Conservation (phyloP, 2,329 filamentous ascomycete species). For the Alternaria conjuncta region DNA sequence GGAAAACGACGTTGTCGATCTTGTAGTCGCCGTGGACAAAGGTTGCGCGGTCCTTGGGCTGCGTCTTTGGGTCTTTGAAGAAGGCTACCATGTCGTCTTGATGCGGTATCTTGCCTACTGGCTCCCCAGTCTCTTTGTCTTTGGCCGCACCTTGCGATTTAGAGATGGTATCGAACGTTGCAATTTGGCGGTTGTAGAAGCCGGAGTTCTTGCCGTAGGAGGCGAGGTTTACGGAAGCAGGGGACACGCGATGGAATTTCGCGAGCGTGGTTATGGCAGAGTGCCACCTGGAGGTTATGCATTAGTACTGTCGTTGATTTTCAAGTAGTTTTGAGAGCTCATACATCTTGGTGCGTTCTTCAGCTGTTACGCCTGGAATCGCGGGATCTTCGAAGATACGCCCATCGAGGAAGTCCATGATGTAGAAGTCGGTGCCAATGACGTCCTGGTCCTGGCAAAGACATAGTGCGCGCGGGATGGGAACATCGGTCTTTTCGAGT, state of each 20-base stretch:
- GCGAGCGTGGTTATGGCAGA: constrained; percentile 84
- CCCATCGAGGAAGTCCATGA: constrained; percentile 95
- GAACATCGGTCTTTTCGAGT: constrained; percentile 78
- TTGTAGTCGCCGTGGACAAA: constrained; percentile 97
- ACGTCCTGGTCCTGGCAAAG: constrained; percentile 83
- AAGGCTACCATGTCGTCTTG: constrained; percentile 81
- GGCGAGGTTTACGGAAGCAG: constrained; percentile 70
- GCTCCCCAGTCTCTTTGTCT: constrained; percentile 77
- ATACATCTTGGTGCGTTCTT: constrained; percentile 75
- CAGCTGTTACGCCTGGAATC: constrained; percentile 73
- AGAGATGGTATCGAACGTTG: constrained; percentile 81
- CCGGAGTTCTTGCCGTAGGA: constrained; percentile 74
- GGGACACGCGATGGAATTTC: constrained; percentile 79
- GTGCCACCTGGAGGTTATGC: constrained; percentile 68
- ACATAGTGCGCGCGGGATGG: constrained; percentile 81
- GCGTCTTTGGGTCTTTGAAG: constrained; percentile 71
- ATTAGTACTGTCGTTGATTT: background rate
- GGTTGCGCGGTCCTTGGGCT: constrained; percentile 78
- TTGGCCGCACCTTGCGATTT: constrained; percentile 74
- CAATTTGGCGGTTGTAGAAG: constrained; percentile 87
- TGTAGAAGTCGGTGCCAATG: constrained; percentile 91
- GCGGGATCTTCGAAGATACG: constrained; percentile 90
- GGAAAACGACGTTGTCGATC: constrained; percentile 71
- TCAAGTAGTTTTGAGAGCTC: background rate
- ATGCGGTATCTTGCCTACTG: constrained; percentile 83